Evolutionary conservation across 2,329 filamentous ascomycete species (phyloP), one percentile per base, ranked within the genome.

Genomic region (Amauroascus verrucosus): DNA sequence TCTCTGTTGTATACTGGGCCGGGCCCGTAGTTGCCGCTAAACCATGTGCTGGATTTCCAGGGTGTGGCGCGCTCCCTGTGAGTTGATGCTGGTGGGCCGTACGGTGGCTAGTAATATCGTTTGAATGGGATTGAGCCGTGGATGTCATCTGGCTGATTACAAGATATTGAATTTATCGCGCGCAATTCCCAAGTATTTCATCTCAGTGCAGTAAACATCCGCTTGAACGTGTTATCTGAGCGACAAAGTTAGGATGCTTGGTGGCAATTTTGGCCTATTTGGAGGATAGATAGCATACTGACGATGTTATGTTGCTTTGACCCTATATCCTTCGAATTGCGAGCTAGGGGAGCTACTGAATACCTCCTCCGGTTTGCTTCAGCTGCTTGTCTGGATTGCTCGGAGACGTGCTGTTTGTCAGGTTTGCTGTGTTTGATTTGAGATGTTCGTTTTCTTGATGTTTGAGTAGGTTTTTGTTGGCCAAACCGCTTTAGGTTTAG

Each of bases 1-100:
- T 71, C 18, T 57, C 56, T 6, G 50, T 45, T 32, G 56, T 54
- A 45, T 57, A 57, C 16, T 49, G 22, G 3, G 49, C 33, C 6
- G 53, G 6, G 32, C 30, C 26, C 28, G 53, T 48, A 28, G 47
- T 14, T 6, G 52, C 48, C 5, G 48, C 52, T 38, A 55, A 33
- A 30, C 43, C 32, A 32, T 48, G 53, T 28, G 37, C 33, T 26
- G 37, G 45, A 44, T 30, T 57, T 16, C 37, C 43, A 11, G 51
- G 20, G 40, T 53, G 49, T 3, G 56, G 20, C 8, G 48, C 13
- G 30, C 32, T 55, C 49, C 49, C 48, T 14, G 51, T 22, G n/a
- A 53, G 18, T 20, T 53, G 55, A 30, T 40, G 37, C 24, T 46
- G 53, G 30, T 51, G 48, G 6, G 43, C 44, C 16, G 48, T 40